phyloP scores from a whole-genome alignment of 768 basidiomycete genomes.

The Goffeauzyma gilvescens region DNA sequence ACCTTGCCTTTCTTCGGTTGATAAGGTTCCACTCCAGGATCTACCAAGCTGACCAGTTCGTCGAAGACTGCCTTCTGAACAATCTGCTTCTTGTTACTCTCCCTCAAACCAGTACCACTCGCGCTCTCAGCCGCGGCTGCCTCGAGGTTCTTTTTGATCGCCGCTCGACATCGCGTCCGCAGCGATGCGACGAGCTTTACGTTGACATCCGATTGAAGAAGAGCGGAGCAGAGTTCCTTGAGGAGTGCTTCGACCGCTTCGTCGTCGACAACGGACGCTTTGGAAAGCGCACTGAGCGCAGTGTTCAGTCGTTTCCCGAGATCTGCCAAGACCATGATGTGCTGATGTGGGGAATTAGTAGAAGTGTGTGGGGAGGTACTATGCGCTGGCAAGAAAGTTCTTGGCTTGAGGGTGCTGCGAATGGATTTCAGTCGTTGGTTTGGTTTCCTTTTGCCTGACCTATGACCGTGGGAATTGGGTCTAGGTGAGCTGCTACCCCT shows the following conservation, averaged over 20 bases:
- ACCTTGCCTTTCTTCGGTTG: constrained; percentile 87
- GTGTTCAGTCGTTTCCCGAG: constrained; percentile 83
- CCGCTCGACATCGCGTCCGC: constrained; percentile 72
- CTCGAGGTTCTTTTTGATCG: constrained; percentile 34
- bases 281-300: constrained; percentile 72
- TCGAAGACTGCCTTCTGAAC: constrained; percentile 95
- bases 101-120: constrained; percentile 50
- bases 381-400: too few relatives aligned
- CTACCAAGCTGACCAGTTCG: constrained; percentile 83
- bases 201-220: constrained; percentile 94
- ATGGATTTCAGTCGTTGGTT: too few relatives aligned
- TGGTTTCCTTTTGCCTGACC: too few relatives aligned
- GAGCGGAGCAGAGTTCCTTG: constrained; percentile 82
- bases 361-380: too few relatives aligned
- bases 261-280: constrained; percentile 74
- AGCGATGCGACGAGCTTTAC: constrained; percentile 81
- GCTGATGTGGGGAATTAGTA: not conserved
- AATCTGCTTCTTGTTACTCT: constrained; percentile 62
- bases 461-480: too few relatives aligned
- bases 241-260: constrained; percentile 83
- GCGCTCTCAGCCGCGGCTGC: constrained; percentile 51
- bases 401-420: too few relatives aligned
- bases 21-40: constrained; percentile 85
- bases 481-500: too few relatives aligned
- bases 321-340: constrained; percentile 83